Base-by-base conservation (phyloP, 2,329 filamentous ascomycete genomes). In the Plenodomus tracheiphilus region DNA sequence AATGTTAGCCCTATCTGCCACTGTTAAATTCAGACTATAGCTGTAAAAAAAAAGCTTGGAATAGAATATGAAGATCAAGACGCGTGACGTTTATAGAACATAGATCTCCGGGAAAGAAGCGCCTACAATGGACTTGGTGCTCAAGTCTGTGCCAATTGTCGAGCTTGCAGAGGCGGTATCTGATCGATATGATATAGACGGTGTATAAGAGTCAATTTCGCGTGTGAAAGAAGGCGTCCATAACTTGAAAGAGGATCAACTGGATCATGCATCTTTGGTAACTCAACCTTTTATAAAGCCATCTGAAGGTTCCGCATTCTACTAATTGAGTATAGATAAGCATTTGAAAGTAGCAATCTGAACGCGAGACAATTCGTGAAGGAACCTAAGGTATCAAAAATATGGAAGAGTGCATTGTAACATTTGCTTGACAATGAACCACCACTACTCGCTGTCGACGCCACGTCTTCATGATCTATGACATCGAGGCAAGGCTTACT, bases 191-290 rank as follows among this genome's bases (percentile, higher is more conserved):
- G n/a, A 50, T 53, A 22, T 42, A 38, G 41, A 49, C 36, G 7
- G 46, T 53, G 22, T 39, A 39, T 15, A 19, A 28, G 16, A 54
- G 39, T 41, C 53, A 54, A 25, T 22, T 41, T 10, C 48, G 53
- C 50, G 53, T 56, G 50, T 48, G 46, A 22, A 56, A 56, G 43
- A 47, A 22, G 50, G 53, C 3, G 40, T 56, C 35, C 53, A 56
- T 43, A 30, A 43, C 15, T 47, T 50, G 19, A 39, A 47, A 5
- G 47, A 54, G 38, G 47, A 17, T 11, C 44, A 47, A 30, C 22
- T 56, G 16, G 18, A 21, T 15, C 35, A 39, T 22, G 47, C 54
- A 16, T 54, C 53, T 9, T 37, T 54, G 10, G 51, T 56, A 41
- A 51, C 5, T 25, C 6, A 10, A 25, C 5, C 10, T 25, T 6